phyloP scores from a whole-genome alignment of 148 eudicot genomes.

The Nepenthes mirabilis region DNA sequence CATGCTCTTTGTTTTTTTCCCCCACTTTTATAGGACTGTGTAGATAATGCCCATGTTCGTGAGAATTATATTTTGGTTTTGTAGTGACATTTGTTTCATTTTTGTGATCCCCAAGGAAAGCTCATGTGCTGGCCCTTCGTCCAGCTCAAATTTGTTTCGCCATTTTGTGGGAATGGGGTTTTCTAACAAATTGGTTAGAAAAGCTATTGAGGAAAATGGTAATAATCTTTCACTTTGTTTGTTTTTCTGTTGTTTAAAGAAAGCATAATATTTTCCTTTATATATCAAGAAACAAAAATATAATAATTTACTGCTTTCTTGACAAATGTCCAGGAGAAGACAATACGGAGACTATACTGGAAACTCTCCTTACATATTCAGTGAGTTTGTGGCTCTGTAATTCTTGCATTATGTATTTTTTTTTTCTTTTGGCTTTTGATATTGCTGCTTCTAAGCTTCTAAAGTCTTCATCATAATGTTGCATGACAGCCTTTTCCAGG shows the following conservation, averaged over 20 bases:
- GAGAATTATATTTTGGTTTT: background rate
- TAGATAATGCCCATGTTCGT: background rate
- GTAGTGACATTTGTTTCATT: conserved; percentile 1
- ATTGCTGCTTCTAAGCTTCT: background rate
- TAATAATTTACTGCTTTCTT: conserved; percentile 2
- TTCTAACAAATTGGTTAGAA: conserved; percentile 36
- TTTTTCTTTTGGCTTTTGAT: background rate
- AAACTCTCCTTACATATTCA: conserved; percentile 44
- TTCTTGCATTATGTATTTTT: background rate
- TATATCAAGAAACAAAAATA: background rate
- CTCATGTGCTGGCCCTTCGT: conserved; percentile 38
- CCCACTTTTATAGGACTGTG: too few relatives aligned
- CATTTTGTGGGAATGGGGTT: conserved; percentile 55
- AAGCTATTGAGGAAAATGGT: conserved; percentile 62
- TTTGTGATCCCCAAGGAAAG: conserved; percentile 28
- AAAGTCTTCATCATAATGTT: background rate
- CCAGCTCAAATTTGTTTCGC: conserved; percentile 26
- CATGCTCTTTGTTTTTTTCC: too few relatives aligned
- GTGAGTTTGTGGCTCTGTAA: conserved; percentile 26
- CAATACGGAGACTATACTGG: conserved; percentile 31
- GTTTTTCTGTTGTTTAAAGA: background rate
- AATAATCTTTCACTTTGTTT: conserved; percentile 2
- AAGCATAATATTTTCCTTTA: background rate
- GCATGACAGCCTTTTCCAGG: background rate
- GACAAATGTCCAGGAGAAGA: conserved; percentile 33